Percentiles rank a stretch among this genome's conserved stretches.
Evolutionary conservation across 805 yeast genomes (phyloP).

Genomic region (Komagataella pseudopastoris): DNA sequence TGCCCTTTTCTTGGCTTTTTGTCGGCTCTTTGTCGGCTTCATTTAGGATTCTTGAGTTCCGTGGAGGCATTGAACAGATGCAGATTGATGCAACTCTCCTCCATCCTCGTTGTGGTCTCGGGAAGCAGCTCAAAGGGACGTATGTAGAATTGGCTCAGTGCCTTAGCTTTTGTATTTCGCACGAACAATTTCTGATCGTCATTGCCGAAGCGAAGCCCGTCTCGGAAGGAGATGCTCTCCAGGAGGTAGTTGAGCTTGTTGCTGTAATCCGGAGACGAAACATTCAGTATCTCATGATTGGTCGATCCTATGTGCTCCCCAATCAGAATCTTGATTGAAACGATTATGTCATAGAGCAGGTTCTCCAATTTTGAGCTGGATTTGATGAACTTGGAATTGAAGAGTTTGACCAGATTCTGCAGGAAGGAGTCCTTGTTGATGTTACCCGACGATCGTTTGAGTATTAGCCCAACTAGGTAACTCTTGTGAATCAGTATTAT

Average conservation of each 20-base stretch:
- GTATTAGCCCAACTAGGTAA: conserved; percentile 30
- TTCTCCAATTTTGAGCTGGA: conserved; percentile 37
- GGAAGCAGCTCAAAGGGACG: conserved; percentile 46
- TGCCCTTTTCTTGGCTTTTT: neutral
- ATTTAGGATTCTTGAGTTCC: neutral
- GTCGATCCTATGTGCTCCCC: conserved; percentile 10
- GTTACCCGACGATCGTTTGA: conserved; percentile 22
- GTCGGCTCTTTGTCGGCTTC: neutral
- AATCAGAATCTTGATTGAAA: conserved; percentile 31
- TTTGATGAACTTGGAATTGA: conserved; percentile 28
- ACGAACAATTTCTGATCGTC: conserved; percentile 6
- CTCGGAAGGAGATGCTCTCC: conserved; percentile 3
- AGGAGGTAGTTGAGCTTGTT: conserved; percentile 11
- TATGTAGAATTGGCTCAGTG: conserved; percentile 22
- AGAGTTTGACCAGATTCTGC: conserved; percentile 29
- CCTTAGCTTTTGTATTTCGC: conserved; percentile 12
- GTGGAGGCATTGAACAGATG: conserved; percentile 34
- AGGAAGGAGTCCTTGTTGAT: conserved; percentile 30
- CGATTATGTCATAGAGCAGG: conserved; percentile 42
- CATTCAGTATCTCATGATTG: conserved; percentile 9
- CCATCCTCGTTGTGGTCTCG: conserved; percentile 35
- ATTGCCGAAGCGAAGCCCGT: conserved; percentile 4
- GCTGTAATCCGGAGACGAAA: conserved; percentile 19
- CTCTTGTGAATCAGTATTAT: conserved; percentile 45
- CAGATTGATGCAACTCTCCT: conserved; percentile 41